Conservation (phyloP, 257 asterid species). For the Marsdenia floribunda region DNA sequence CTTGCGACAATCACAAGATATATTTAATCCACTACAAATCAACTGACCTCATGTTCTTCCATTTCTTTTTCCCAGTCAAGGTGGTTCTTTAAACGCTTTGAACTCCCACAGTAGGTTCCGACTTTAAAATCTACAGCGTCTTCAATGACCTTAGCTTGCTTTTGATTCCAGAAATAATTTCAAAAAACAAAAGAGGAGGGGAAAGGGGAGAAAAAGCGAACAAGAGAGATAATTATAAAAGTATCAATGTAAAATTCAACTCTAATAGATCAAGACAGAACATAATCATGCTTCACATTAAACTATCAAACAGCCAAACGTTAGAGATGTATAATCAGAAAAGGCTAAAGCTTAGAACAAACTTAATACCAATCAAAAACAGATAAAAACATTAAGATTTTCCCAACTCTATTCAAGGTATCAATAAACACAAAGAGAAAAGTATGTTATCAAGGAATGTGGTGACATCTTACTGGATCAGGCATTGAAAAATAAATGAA, state of each 20-base stretch:
- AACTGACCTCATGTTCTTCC: conserved; percentile 83
- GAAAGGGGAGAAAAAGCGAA: background rate
- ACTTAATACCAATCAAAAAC: background rate
- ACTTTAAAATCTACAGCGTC: conserved; percentile 70
- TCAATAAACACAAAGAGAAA: background rate
- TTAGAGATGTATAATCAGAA: background rate
- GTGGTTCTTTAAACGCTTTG: conserved; percentile 36
- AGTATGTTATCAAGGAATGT: background rate
- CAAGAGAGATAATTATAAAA: background rate
- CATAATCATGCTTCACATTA: background rate
- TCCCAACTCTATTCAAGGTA: background rate
- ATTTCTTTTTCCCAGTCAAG: conserved; percentile 78
- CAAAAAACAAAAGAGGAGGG: conserved; percentile 10
- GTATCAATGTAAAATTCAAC: background rate
- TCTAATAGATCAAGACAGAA: background rate
- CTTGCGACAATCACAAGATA: background rate
- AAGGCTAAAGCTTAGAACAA: background rate
- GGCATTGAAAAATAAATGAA: background rate
- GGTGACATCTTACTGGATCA: background rate
- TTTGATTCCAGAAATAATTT: conserved; percentile 19
- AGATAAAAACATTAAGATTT: background rate
- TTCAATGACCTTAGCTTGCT: conserved; percentile 95
- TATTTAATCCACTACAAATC: background rate
- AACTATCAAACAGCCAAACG: background rate
- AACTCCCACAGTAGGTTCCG: conserved; percentile 60